These are phyloP conservation scores for Prunus salicina DNA, from an alignment of 306 rosid genomes.

Conservation along the genomic window DNA sequence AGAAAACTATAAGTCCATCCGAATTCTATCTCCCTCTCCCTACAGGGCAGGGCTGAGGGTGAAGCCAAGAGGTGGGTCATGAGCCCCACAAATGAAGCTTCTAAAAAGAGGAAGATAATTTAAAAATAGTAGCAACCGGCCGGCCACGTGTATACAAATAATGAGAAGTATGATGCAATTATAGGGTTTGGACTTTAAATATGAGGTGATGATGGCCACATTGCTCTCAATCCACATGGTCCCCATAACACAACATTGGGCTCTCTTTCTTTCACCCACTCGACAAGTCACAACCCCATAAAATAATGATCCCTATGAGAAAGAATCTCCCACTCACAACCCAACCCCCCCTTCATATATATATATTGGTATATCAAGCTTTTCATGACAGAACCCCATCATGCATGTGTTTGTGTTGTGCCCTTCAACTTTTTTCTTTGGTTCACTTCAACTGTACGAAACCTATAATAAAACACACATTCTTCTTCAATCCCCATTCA, in stretches of 20 bases:
- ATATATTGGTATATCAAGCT: not conserved
- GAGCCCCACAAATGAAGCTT: constrained; percentile 33
- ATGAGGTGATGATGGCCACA: constrained; percentile 25
- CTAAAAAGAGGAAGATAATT: constrained; percentile 7
- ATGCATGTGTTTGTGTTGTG: constrained; percentile 11
- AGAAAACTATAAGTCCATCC: not conserved
- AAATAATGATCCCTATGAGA: constrained; percentile 24
- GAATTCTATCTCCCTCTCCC: not conserved
- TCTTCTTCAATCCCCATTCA: not conserved
- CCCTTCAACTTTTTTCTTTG: not conserved
- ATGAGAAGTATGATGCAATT: constrained; percentile 29
- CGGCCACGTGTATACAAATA: constrained; percentile 34
- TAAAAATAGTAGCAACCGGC: not conserved
- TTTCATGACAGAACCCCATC: constrained; percentile 12
- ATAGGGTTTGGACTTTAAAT: constrained; percentile 24
- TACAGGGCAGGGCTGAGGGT: not conserved
- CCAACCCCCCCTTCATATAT: not conserved
- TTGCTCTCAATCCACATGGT: constrained; percentile 42
- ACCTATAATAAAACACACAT: not conserved
- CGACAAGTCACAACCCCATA: constrained; percentile 14
- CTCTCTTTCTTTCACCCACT: constrained; percentile 22
- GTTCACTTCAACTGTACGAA: not conserved
- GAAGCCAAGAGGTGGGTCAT: not conserved
- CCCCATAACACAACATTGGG: constrained; percentile 26
- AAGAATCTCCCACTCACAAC: not conserved